Percentiles rank a stretch among this genome's conserved stretches.
Evolutionary conservation across 768 basidiomycete genomes (phyloP).

Genomic region (Sporobolomyces roseus): DNA sequence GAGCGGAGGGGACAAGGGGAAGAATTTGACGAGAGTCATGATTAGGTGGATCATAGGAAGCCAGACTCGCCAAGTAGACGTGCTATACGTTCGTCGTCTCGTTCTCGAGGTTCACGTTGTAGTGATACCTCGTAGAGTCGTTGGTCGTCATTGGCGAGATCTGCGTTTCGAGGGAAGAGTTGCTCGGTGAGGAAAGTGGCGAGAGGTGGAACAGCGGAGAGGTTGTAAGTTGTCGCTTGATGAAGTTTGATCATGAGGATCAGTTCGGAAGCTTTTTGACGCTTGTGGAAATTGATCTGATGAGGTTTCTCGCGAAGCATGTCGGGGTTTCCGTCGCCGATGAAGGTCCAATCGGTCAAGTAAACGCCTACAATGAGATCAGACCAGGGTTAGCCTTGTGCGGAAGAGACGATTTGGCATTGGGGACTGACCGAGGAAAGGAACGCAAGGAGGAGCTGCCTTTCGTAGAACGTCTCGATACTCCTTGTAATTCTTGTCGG

Average conservation of each 20-base stretch:
- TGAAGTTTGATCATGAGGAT: slow-evolving; percentile 95
- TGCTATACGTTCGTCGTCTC: slow-evolving; percentile 68
- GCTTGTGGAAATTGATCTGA: slow-evolving; percentile 86
- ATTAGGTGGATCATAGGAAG: slow-evolving; percentile 20
- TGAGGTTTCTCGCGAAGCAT: slow-evolving; percentile 58
- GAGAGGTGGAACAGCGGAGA: slow-evolving; percentile 64
- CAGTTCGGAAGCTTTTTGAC: slow-evolving; percentile 91
- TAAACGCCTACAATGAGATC: slow-evolving; percentile 84
- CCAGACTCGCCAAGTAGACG: slow-evolving; percentile 36
- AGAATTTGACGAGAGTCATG: too few relatives aligned
- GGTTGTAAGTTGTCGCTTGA: slow-evolving; percentile 86
- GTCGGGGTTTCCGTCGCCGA: slow-evolving; percentile 93
- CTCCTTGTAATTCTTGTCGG: slow-evolving; percentile 88
- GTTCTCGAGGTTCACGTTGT: slow-evolving; percentile 84
- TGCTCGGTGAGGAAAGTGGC: slow-evolving; percentile 73
- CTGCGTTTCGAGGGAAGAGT: slow-evolving; percentile 59
- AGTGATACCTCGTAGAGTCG: slow-evolving; percentile 71
- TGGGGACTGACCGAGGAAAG: slow-evolving; percentile 74
- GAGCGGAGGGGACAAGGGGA: not conserved
- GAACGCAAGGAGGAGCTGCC: slow-evolving; percentile 88
- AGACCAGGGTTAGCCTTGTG: too few relatives aligned
- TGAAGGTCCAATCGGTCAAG: slow-evolving; percentile 93
- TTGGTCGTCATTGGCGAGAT: slow-evolving; percentile 32
- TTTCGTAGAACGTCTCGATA: slow-evolving; percentile 78
- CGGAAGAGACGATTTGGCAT: not conserved